phyloP scores from a whole-genome alignment of 2,329 filamentous ascomycete genomes.

The Herpotrichia juniperi region DNA sequence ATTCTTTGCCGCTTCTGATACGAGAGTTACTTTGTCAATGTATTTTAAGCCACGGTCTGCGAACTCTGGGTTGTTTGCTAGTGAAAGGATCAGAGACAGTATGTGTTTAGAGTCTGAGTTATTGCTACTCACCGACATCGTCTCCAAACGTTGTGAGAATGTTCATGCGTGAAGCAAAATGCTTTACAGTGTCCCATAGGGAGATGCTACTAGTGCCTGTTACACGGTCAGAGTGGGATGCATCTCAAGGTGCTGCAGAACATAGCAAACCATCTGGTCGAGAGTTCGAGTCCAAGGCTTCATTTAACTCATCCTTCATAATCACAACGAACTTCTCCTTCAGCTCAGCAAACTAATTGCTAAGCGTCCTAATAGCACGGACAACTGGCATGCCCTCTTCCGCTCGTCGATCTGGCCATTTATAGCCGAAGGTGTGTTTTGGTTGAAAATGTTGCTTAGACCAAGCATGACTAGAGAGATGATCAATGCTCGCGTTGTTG shows the following conservation, averaged over 20 bases:
- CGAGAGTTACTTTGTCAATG: not conserved
- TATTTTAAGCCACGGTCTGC: slow-evolving; percentile 1
- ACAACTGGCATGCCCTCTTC: slow-evolving; percentile 5
- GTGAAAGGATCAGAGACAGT: not conserved
- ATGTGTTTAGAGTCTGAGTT: not conserved
- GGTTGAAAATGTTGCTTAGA: slow-evolving; percentile 7
- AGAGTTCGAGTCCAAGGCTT: not conserved
- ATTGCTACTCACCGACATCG: slow-evolving; percentile 2
- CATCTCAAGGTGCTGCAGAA: not conserved
- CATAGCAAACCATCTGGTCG: not conserved
- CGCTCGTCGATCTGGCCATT: slow-evolving; percentile 6
- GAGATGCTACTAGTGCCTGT: not conserved
- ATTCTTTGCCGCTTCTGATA: not conserved
- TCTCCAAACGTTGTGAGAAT: slow-evolving; percentile 6
- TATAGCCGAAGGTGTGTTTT: slow-evolving; percentile 3
- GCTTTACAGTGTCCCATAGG: slow-evolving; percentile 1
- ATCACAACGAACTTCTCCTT: not conserved
- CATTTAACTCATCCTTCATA: slow-evolving; percentile 3
- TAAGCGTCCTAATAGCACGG: slow-evolving; percentile 5
- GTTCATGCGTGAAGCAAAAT: slow-evolving; percentile 1
- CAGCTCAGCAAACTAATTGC: not conserved
- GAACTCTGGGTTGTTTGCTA: slow-evolving; percentile 7
- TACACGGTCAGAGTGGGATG: not conserved
- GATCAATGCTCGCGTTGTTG: not conserved
- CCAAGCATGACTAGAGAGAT: slow-evolving; percentile 1